phyloP scores from a whole-genome alignment of 2,329 filamentous ascomycete species.

The Aspergillus phoenicis region DNA sequence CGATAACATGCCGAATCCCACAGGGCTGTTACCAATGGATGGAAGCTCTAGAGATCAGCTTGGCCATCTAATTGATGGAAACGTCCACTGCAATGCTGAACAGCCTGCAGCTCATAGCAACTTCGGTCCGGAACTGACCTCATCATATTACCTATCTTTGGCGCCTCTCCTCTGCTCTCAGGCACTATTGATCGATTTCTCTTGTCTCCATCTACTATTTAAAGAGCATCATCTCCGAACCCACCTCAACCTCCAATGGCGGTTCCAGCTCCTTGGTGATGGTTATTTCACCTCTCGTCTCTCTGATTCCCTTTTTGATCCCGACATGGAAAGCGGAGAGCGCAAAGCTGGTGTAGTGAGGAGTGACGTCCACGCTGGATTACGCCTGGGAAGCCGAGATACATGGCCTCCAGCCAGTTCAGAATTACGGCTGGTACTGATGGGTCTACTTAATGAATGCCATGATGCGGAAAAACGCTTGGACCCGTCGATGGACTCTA shows the following conservation, averaged over 20 bases:
- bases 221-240: slow-evolving; percentile 68
- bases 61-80: slow-evolving; percentile 30
- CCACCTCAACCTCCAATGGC: slow-evolving; percentile 73
- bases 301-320: slow-evolving; percentile 80
- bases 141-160: slow-evolving; percentile 70
- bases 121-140: slow-evolving; percentile 47
- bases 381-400: slow-evolving; percentile 77
- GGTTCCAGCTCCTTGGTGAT: slow-evolving; percentile 83
- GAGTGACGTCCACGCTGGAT: slow-evolving; percentile 72
- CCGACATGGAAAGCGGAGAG: slow-evolving; percentile 78
- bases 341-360: slow-evolving; percentile 68
- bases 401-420: slow-evolving; percentile 94
- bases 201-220: slow-evolving; percentile 77
- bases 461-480: slow-evolving; percentile 50
- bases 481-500: slow-evolving; percentile 23
- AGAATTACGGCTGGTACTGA: slow-evolving; percentile 84
- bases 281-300: slow-evolving; percentile 80
- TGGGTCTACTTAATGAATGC: slow-evolving; percentile 79
- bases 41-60: slow-evolving; percentile 33
- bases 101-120: slow-evolving; percentile 16
- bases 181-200: slow-evolving; percentile 73
- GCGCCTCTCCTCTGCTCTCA: slow-evolving; percentile 73
- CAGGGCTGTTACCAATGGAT: slow-evolving; percentile 28
- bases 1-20: slow-evolving; percentile 30
- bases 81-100: slow-evolving; percentile 18